Conservation (phyloP, 108 stramenopile genomes). For the Fragilaria radians region DNA sequence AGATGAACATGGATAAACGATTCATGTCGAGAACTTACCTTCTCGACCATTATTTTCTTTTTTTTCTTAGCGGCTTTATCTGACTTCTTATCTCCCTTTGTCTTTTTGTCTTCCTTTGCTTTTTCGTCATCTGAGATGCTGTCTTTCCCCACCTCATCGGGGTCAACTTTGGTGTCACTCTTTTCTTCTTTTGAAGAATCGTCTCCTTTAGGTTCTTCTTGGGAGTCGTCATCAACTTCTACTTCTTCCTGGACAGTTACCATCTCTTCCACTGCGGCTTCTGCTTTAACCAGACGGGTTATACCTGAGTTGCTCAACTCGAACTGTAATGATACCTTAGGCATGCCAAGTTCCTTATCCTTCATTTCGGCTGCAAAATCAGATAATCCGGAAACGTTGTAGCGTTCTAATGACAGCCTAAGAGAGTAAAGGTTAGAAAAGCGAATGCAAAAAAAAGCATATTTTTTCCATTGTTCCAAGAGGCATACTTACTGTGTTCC, state of each 20-base stretch:
- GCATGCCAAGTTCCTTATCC: constrained; percentile 81
- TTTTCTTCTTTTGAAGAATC: constrained; percentile 17
- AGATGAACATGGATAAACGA: neutral
- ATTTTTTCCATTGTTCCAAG: neutral
- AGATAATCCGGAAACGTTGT: constrained; percentile 88
- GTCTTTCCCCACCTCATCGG: constrained; percentile 8
- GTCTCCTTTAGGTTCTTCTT: constrained; percentile 6
- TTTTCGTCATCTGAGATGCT: constrained; percentile 19
- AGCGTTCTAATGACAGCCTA: constrained; percentile 51
- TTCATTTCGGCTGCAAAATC: constrained; percentile 91
- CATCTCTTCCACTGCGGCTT: constrained; percentile 89
- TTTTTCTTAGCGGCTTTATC: constrained; percentile 44
- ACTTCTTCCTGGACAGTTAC: constrained; percentile 79
- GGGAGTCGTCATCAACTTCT: constrained; percentile 74
- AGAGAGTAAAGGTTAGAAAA: neutral
- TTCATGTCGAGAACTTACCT: constrained; percentile 31
- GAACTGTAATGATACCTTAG: constrained; percentile 96
- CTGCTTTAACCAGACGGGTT: constrained; percentile 83
- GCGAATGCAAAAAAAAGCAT: neutral
- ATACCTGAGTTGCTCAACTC: constrained; percentile 85
- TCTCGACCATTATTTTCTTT: constrained; percentile 71
- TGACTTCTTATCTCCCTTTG: constrained; percentile 24
- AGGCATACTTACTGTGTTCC: constrained; percentile 37
- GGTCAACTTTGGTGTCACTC: constrained; percentile 19
- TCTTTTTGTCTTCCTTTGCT: constrained; percentile 24